A percentile compares a stretch with the other conserved stretches of the same genome.
phyloP scores from a whole-genome alignment of 1,284 basidiomycete genomes.

The Somion occarium region DNA sequence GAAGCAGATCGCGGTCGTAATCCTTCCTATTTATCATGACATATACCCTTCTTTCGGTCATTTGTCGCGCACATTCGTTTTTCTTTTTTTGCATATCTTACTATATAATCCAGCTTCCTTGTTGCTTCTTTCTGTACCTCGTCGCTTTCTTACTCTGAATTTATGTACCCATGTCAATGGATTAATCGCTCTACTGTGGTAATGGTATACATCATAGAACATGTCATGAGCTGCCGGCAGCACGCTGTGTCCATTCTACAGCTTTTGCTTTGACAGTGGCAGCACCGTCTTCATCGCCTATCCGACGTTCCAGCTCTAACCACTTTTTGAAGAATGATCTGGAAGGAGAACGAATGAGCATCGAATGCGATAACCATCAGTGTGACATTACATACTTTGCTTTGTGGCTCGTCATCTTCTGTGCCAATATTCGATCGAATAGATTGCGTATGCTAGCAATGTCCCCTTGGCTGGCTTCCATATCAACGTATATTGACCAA shows the following conservation, averaged over 20 bases:
- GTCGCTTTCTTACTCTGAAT: slow-evolving; percentile 14
- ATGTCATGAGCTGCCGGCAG: slow-evolving; percentile 25
- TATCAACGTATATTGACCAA: slow-evolving; percentile 97
- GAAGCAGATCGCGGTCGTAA: slow-evolving; percentile 66
- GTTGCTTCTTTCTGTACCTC: slow-evolving; percentile 21
- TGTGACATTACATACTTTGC: slow-evolving; percentile 69
- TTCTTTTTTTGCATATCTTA: slow-evolving; percentile 37
- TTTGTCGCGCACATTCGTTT: slow-evolving; percentile 41
- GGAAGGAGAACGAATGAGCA: slow-evolving; percentile 6
- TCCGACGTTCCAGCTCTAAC: slow-evolving; percentile 82
- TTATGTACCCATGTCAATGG: slow-evolving; percentile 4
- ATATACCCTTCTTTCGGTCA: slow-evolving; percentile 27
- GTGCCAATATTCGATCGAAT: slow-evolving; percentile 77
- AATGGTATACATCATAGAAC: background rate
- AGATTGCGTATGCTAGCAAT: slow-evolving; percentile 78
- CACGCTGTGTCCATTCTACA: slow-evolving; percentile 78
- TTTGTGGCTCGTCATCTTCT: slow-evolving; percentile 92
- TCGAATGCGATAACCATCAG: background rate
- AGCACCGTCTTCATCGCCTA: slow-evolving; percentile 86
- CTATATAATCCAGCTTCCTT: slow-evolving; percentile 31
- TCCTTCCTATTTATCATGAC: slow-evolving; percentile 26
- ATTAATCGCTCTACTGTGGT: background rate
- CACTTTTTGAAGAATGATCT: slow-evolving; percentile 97
- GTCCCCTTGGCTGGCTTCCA: slow-evolving; percentile 79
- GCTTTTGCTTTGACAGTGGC: slow-evolving; percentile 84